Evolutionary conservation across 73 alveolate species (phyloP).

Genomic region (Blepharisma stoltei): DNA sequence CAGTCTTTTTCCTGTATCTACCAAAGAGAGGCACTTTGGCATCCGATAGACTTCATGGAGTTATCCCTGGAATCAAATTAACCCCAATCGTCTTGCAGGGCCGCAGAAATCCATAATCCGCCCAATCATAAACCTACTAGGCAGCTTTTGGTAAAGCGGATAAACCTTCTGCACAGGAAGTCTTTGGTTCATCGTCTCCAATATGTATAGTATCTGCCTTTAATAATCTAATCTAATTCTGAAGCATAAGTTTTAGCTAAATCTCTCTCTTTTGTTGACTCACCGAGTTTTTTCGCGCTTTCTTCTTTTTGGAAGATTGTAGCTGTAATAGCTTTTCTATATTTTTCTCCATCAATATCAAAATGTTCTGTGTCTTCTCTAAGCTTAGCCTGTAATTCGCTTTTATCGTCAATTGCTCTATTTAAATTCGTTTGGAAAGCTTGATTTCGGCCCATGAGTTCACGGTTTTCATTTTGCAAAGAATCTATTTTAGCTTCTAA

Average conservation of each 20-base stretch:
- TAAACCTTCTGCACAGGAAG: no score
- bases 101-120: no score
- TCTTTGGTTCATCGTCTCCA: no score
- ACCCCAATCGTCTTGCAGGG: no score
- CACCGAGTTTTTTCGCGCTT: slow-evolving; percentile 20
- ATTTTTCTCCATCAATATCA: slow-evolving; percentile 18
- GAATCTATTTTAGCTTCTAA: neutral
- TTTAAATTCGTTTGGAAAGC: neutral
- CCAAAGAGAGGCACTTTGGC: no score
- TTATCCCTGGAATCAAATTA: no score
- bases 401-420: slow-evolving; percentile 13
- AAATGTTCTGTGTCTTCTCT: neutral
- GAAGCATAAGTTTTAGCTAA: slow-evolving; percentile 12
- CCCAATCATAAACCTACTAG: no score
- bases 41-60: no score
- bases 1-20: no score
- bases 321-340: slow-evolving; percentile 16
- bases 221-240: no score
- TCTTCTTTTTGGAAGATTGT: slow-evolving; percentile 16
- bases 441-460: neutral
- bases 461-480: slow-evolving; percentile 5
- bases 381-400: neutral
- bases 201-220: no score
- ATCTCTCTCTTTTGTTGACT: slow-evolving; percentile 18
- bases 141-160: no score